Evolutionary conservation across 306 rosid genomes (phyloP), one percentile per base, ranked within the genome.

Genomic region (Sesbania bispinosa): DNA sequence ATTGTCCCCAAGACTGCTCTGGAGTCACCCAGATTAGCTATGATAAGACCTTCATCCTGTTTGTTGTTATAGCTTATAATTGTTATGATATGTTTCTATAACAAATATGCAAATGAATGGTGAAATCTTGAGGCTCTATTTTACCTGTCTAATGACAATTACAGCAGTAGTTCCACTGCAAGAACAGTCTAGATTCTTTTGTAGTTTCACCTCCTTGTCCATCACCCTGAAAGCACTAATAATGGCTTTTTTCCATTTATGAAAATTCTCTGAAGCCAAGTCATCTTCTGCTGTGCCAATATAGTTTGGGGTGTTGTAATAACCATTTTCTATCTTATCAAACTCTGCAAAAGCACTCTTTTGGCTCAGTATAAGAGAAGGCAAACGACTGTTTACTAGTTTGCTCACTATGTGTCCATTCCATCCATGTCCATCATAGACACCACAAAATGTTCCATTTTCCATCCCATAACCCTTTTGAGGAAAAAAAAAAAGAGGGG

Each of bases 361-460:
- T 26, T 82, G 87, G 67, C 59, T 69, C 8, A 77, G 74, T 30
- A 87, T 67, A 21, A 89, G 81, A 14, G 71, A 68, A 4, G 93
- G 84, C 15, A 92, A 73, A 39, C 50, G 57, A 18, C 5, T 73
- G 27, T 75, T 87, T 36, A 87, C 90, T 18, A 87, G 45, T 63
- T 84, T 79, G 83, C 93, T 89, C 53, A 85, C 92, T 48, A 27
- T n/a, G 53, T 80, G 93, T 43, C 97, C 97, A 59, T 82, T 77
- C 67, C 15, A 71, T 62, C 97, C 97, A 84, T 89, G 97, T 26
- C 97, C 97, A 74, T 92, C 96, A 78, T 87, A 87, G 13, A 89
- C 96, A 7, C 96, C 96, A 63, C 88, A 76, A 53, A 82, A 79
- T 41, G 75, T 65, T 45, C 78, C 85, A 63, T 61, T 84, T 74